Percentiles rank a stretch among this genome's conserved stretches.
phyloP scores from a whole-genome alignment of 2,329 filamentous ascomycete genomes.

The Thielaviopsis euricoi region DNA sequence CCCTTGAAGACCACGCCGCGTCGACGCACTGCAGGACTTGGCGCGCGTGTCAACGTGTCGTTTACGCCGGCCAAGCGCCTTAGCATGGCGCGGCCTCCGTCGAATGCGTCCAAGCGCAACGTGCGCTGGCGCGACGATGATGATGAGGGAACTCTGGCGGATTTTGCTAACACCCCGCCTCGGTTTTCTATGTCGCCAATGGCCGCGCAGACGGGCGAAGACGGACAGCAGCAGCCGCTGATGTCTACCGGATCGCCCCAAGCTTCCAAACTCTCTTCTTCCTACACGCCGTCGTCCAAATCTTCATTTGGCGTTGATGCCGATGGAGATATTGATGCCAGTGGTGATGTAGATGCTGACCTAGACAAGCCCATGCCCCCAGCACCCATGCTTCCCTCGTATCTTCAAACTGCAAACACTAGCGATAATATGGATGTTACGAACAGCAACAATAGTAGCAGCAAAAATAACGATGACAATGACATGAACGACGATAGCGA shows the following conservation, averaged over 20 bases:
- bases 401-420: constrained; percentile 3
- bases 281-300: too few relatives aligned
- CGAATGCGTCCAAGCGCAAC: constrained; percentile 46
- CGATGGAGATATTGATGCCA: constrained; percentile 24
- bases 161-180: constrained; percentile 74
- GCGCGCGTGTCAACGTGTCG: constrained; percentile 49
- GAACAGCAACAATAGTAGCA: too few relatives aligned
- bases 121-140: constrained; percentile 95
- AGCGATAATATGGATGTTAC: not conserved
- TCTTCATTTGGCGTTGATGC: not conserved
- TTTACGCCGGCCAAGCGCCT: constrained; percentile 67
- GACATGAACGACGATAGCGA: too few relatives aligned
- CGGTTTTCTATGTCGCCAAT: constrained; percentile 10
- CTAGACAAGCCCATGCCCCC: constrained; percentile 9
- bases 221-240: constrained; percentile 20
- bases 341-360: constrained; percentile 20
- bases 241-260: not conserved
- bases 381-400: constrained; percentile 6
- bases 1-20: constrained; percentile 68
- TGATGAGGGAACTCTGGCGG: constrained; percentile 62
- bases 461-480: too few relatives aligned
- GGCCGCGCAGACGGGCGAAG: constrained; percentile 30
- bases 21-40: constrained; percentile 50
- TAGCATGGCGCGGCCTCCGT: constrained; percentile 14
- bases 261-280: not conserved